These are phyloP conservation scores for Colletotrichum sp. DNA, from an alignment of 2,329 filamentous ascomycete genomes.

Conservation along the genomic window DNA sequence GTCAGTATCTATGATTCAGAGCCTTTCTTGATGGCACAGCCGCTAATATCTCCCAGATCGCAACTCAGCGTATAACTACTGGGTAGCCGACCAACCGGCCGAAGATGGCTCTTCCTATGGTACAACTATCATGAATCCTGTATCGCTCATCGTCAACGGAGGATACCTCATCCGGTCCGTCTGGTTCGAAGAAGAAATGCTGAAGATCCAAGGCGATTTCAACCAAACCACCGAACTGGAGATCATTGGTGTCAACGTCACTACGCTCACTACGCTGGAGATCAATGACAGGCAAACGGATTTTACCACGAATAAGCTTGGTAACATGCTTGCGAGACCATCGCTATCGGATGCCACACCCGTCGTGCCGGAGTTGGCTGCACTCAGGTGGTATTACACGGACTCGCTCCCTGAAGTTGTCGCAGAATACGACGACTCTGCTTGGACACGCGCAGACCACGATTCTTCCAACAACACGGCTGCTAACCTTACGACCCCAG, in stretches of 20 bases:
- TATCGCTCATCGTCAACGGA: slow-evolving; percentile 63
- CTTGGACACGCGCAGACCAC: slow-evolving; percentile 67
- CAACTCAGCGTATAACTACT: slow-evolving; percentile 72
- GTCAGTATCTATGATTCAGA: slow-evolving; percentile 30
- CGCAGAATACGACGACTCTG: slow-evolving; percentile 68
- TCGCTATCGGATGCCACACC: slow-evolving; percentile 47
- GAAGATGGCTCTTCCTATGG: slow-evolving; percentile 32
- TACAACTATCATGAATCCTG: slow-evolving; percentile 37
- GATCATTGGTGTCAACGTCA: slow-evolving; percentile 66
- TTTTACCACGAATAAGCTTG: slow-evolving; percentile 42
- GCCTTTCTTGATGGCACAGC: too few species aligned
- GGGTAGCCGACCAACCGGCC: slow-evolving; percentile 62
- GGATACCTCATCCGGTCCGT: slow-evolving; percentile 70
- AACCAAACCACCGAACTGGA: slow-evolving; percentile 73
- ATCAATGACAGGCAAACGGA: slow-evolving; percentile 43
- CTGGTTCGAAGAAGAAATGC: slow-evolving; percentile 54
- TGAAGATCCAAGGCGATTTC: slow-evolving; percentile 73
- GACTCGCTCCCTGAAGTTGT: slow-evolving; percentile 75
- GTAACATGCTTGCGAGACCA: slow-evolving; percentile 46
- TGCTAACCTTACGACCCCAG: slow-evolving; percentile 63
- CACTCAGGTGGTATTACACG: slow-evolving; percentile 70
- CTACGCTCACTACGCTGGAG: slow-evolving; percentile 49
- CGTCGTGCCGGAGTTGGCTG: slow-evolving; percentile 56
- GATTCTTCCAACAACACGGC: slow-evolving; percentile 65
- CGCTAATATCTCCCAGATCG: slow-evolving; percentile 50